These are phyloP conservation scores for Gentiana straminea DNA, from an alignment of 257 asterid species.

Conservation along the genomic window DNA sequence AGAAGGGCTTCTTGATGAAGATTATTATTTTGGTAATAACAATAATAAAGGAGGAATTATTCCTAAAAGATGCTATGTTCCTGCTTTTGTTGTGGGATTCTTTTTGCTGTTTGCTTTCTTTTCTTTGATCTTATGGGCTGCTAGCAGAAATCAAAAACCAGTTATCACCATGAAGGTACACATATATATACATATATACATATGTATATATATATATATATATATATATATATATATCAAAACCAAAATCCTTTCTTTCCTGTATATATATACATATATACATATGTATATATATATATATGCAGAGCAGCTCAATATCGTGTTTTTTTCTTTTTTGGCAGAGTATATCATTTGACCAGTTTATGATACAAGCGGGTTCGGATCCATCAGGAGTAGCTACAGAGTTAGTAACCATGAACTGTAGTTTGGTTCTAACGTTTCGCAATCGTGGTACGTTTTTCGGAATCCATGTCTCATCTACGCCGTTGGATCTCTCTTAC, in stretches of 20 bases:
- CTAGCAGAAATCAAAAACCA: slow-evolving; percentile 85
- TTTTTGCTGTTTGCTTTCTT: slow-evolving; percentile 58
- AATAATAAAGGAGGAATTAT: slow-evolving; percentile 25
- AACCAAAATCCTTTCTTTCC: too few relatives aligned
- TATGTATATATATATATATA: too few relatives aligned
- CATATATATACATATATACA: too few relatives aligned
- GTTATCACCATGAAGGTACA: slow-evolving; percentile 68
- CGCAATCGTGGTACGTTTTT: slow-evolving; percentile 73
- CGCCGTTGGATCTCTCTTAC: slow-evolving; percentile 60
- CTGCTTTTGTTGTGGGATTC: slow-evolving; percentile 62
- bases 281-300: too few relatives aligned
- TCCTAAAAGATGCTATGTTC: slow-evolving; percentile 59
- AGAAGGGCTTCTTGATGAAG: slow-evolving; percentile 74
- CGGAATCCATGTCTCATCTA: slow-evolving; percentile 70
- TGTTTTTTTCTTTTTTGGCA: slow-evolving; percentile 17
- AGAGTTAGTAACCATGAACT: slow-evolving; percentile 64
- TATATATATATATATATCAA: too few relatives aligned
- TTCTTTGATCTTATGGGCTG: slow-evolving; percentile 83
- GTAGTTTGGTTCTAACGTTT: slow-evolving; percentile 47
- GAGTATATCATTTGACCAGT: slow-evolving; percentile 62
- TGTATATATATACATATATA: too few relatives aligned
- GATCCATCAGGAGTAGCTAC: slow-evolving; percentile 74
- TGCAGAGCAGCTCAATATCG: too few relatives aligned
- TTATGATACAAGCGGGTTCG: slow-evolving; percentile 65
- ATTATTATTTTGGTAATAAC: neutral